Percentiles rank a stretch among this genome's conserved stretches.
Conservation (phyloP, 164 flowering plant genomes). For the Sedum album region DNA sequence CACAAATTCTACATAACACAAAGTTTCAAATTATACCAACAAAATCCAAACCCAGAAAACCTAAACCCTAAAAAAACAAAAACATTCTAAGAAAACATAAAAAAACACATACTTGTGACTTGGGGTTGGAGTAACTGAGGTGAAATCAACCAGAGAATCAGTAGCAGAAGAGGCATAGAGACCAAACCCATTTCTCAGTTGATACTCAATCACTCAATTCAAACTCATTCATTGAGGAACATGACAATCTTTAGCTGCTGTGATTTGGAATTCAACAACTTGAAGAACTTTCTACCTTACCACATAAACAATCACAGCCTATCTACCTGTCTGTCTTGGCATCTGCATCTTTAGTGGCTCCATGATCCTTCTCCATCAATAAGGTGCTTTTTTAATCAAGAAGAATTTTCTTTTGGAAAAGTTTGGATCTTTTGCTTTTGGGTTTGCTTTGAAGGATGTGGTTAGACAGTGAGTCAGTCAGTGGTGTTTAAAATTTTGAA, state of each 20-base stretch:
- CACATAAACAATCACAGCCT: background rate
- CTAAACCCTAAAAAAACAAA: background rate
- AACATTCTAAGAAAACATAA: background rate
- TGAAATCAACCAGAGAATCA: slow-evolving; percentile 31
- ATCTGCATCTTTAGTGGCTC: slow-evolving; percentile 6
- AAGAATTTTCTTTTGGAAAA: slow-evolving; percentile 4
- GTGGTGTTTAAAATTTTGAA: background rate
- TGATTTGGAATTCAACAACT: background rate
- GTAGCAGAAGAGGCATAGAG: slow-evolving; percentile 18
- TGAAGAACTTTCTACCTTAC: slow-evolving; percentile 1
- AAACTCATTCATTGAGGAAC: too few relatives aligned
- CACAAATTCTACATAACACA: slow-evolving; percentile 58
- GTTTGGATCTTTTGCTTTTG: slow-evolving; percentile 5
- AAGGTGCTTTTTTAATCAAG: background rate
- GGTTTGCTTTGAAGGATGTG: background rate
- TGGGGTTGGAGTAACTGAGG: slow-evolving; percentile 43
- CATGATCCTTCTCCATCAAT: background rate
- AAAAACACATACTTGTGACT: slow-evolving; percentile 31
- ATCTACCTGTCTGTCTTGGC: background rate
- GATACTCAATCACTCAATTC: background rate
- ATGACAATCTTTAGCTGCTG: too few relatives aligned
- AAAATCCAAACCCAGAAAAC: background rate
- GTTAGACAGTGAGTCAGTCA: background rate
- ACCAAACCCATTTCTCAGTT: background rate
- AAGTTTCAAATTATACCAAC: background rate